Evolutionary conservation across 768 basidiomycete genomes (phyloP), one percentile per base, ranked within the genome.

Genomic region (Amyloporia xantha): DNA sequence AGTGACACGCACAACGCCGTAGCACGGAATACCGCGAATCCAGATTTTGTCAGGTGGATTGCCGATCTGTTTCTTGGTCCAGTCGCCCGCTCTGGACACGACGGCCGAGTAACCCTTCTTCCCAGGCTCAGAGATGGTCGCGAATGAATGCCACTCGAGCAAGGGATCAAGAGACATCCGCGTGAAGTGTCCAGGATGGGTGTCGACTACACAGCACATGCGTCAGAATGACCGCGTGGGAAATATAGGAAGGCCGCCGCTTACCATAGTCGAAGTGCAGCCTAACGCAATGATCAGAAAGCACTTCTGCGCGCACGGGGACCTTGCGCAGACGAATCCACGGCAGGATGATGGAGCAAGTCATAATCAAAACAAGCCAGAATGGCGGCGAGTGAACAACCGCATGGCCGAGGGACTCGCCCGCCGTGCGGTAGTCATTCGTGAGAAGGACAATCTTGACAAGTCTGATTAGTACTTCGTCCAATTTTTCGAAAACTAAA

Each of bases 251-350:
- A n/a, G n/a, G n/a, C n/a, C 11, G 35, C 15, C 3, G 52, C 68
- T 53, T 26, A 76, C 76, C 70, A 50, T 81, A 79, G 47, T 78
- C 71, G 61, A 79, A 78, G 61, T 79, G 66, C 15, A 81, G 62
- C 15, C 77, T 68, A 41, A 79, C 72, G 15, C 75, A 76, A 58
- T 80, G 77, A 45, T 68, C 66, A 1, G 78, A 80, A 28, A 80
- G 64, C 13, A 75, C 71, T 47, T 73, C 76, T 44, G 71, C 63
- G 15, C 66, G 66, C 38, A 81, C 76, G 9, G 72, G 66, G 12
- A 78, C 74, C 60, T 77, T 76, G 49, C 76, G 71, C 4, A 81
- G 69, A 37, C 76, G 68, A 19, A 70, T 42, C 79, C 79, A 81
- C 13, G 79, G 77, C 20, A 77, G 59, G 37, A 76, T 70, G 49